Evolutionary conservation across 306 rosid species (phyloP), one percentile per base, ranked within the genome.

Genomic region (Lathyrus sativus): DNA sequence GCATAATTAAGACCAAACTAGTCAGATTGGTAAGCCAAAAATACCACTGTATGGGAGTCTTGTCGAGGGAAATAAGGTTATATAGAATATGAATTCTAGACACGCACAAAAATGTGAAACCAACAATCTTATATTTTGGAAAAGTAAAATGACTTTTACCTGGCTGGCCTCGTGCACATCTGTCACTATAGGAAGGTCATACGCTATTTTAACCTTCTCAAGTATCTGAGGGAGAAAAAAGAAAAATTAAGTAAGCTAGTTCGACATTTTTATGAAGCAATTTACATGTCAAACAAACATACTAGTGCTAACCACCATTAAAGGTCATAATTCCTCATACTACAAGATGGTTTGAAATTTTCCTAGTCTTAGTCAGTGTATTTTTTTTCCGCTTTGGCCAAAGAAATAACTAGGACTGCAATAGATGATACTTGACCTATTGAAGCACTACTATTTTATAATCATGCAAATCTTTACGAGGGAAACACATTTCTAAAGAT

Each of bases 201-300:
- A 93, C 5, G 97, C 91, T 70, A 87, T 37, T 85, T 93, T 90
- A 80, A 79, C 92, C 88, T 93, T 93, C 83, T 90, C 99, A 22
- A 93, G 97, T 74, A 90, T 88, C 97, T 93, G 88, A 70, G 0
- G 60, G 71, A 22, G 9, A 74, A 31, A 77, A 48, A 33, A 61
- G 29, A 5, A 65, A 57, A 67, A 57, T 38, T 56, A 24, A 24
- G 26, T 24, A 24, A 24, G 26, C 26, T 24, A 56, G 17, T 37
- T 61, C 11, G 44, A 62, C 60, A 63, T 44, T 19, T 12, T 18
- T 49, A 62, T 54, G n/a, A 57, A 44, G 54, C 53, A 66, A 45
- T 22, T 66, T 22, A 37, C 74, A 53, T 37, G 72, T 42, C 39
- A 63, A 65, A 69, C 48, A 59, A 58, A 61, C 74, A 70, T 39